Conservation (phyloP, 108 stramenopile genomes). For the Nitzschia sp. region DNA sequence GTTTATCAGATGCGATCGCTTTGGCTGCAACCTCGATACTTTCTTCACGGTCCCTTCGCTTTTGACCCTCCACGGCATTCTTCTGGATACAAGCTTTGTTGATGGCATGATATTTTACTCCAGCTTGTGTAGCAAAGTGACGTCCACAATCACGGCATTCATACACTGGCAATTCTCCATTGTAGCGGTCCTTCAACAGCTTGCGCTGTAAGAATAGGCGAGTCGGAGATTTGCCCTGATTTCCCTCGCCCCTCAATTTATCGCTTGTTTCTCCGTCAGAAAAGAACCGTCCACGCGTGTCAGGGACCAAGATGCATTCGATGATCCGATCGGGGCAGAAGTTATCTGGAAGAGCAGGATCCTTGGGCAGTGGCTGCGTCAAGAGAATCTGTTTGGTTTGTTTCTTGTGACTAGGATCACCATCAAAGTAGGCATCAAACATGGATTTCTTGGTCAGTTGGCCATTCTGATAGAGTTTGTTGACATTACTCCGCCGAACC, state of each 20-base stretch:
- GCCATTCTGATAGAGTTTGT: conserved; percentile 20
- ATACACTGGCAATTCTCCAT: conserved; percentile 14
- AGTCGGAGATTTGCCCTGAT: background rate
- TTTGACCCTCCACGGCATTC: background rate
- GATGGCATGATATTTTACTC: conserved; percentile 38
- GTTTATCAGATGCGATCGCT: background rate
- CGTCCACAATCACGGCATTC: conserved; percentile 56
- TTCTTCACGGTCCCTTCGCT: conserved; percentile 11
- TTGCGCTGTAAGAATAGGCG: conserved; percentile 36
- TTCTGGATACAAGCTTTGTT: conserved; percentile 22
- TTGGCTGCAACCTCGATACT: background rate
- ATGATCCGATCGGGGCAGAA: conserved; percentile 70
- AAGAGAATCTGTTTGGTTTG: background rate
- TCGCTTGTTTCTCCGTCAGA: background rate
- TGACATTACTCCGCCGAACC: conserved; percentile 16
- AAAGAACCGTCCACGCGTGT: conserved; percentile 25
- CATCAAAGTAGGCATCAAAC: conserved; percentile 37
- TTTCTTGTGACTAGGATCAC: conserved; percentile 13
- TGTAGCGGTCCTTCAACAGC: conserved; percentile 48
- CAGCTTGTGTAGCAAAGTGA: conserved; percentile 23
- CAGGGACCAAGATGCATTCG: conserved; percentile 56
- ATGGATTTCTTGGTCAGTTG: conserved; percentile 4
- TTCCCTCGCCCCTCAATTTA: background rate
- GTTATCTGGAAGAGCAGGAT: conserved; percentile 39
- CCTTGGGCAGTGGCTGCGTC: conserved; percentile 1